Conservation (phyloP, 2,329 filamentous ascomycete genomes). For the Onygenales sp. region DNA sequence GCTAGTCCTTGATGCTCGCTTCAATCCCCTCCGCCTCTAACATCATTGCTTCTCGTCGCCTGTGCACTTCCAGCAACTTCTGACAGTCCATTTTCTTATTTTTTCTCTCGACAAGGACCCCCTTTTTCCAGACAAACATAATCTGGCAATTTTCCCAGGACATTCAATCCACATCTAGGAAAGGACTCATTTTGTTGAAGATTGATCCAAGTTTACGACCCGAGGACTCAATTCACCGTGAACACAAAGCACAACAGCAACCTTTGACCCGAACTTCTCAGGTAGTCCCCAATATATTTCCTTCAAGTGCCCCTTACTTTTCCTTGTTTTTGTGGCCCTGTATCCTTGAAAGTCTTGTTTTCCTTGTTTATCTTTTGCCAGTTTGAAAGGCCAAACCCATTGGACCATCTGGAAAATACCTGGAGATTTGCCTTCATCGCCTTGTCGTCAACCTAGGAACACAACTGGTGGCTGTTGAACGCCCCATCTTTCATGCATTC, state of each 20-base stretch:
- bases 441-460: slow-evolving; percentile 17
- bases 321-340: slow-evolving; percentile 14
- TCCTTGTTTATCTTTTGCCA: slow-evolving; percentile 6
- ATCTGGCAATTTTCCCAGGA: slow-evolving; percentile 3
- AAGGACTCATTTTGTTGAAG: slow-evolving; percentile 18
- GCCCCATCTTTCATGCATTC: slow-evolving; percentile 16
- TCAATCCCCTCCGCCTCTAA: slow-evolving; percentile 17
- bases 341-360: slow-evolving; percentile 12
- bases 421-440: slow-evolving; percentile 4
- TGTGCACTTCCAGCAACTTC: neutral
- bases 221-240: slow-evolving; percentile 12
- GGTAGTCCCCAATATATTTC: slow-evolving; percentile 33
- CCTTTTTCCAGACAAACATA: neutral
- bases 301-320: slow-evolving; percentile 17
- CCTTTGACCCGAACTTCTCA: slow-evolving; percentile 20
- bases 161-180: slow-evolving; percentile 11
- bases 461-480: slow-evolving; percentile 13
- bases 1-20: neutral
- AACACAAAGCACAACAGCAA: slow-evolving; percentile 16
- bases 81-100: slow-evolving; percentile 5
- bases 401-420: neutral
- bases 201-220: slow-evolving; percentile 7
- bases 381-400: neutral
- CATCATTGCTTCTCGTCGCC: neutral
- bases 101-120: slow-evolving; percentile 4